A percentile compares a stretch with the other conserved stretches of the same genome.
Conservation (phyloP, 805 yeast species). For the Nakazawaea peltata region DNA sequence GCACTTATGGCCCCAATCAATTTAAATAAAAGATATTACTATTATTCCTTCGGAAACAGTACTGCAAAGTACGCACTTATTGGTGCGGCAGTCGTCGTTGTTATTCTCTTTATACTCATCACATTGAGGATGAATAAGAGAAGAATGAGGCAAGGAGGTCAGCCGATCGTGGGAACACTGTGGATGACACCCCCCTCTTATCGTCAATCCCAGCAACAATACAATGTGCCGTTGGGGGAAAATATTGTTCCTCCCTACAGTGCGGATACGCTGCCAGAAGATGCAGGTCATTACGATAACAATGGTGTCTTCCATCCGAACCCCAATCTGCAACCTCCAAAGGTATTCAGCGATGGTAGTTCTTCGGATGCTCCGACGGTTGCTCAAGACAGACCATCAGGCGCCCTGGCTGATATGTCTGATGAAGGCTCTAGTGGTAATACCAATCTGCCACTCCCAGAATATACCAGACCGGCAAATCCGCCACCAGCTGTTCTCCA, state of each 20-base stretch:
- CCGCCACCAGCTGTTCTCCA: too few relatives aligned
- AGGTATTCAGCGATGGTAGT: too few relatives aligned
- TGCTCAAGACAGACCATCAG: too few relatives aligned
- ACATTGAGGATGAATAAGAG: slow-evolving; percentile 48
- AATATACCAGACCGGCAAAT: too few relatives aligned
- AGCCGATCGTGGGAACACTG: slow-evolving; percentile 66
- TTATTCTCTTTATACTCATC: slow-evolving; percentile 38
- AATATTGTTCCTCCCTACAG: slow-evolving; percentile 64
- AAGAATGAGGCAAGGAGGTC: slow-evolving; percentile 42
- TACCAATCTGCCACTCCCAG: too few relatives aligned
- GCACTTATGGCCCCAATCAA: too few relatives aligned
- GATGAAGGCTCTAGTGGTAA: too few relatives aligned
- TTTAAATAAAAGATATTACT: neutral
- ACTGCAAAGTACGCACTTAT: slow-evolving; percentile 65
- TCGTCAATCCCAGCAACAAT: slow-evolving; percentile 53
- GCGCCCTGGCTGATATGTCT: too few relatives aligned
- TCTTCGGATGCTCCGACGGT: too few relatives aligned
- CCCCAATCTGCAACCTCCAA: slow-evolving; percentile 15
- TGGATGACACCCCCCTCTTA: slow-evolving; percentile 88
- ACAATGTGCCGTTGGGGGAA: slow-evolving; percentile 30
- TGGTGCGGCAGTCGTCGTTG: slow-evolving; percentile 36
- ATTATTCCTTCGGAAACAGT: slow-evolving; percentile 26
- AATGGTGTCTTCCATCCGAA: slow-evolving; percentile 43
- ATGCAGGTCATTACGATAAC: slow-evolving; percentile 70
- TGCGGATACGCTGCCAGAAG: slow-evolving; percentile 59